phyloP scores from a whole-genome alignment of 441 rosid species.

The Flueggea neowawraea region DNA sequence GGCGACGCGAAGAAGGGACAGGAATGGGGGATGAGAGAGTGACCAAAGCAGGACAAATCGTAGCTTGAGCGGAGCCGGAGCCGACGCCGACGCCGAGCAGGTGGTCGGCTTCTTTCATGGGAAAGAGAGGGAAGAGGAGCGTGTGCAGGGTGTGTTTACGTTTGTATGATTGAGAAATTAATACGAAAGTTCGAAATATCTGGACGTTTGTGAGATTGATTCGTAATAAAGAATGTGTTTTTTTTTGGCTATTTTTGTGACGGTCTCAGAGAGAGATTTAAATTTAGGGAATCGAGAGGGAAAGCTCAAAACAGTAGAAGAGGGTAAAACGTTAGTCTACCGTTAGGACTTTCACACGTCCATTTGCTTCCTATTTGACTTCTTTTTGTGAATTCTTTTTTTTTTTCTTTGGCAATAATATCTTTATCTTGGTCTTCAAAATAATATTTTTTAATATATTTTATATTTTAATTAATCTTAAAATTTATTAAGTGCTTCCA shows the following conservation, averaged over 20 bases:
- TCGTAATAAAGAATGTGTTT: conserved; percentile 18
- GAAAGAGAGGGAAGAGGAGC: conserved; percentile 10
- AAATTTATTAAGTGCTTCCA: too few relatives aligned
- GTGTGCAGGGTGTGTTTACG: conserved; percentile 11
- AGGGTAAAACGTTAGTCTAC: too few relatives aligned
- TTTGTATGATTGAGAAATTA: too few relatives aligned
- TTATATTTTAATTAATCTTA: too few relatives aligned
- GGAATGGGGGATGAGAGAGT: conserved; percentile 45
- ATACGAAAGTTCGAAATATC: background rate
- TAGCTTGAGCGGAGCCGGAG: conserved; percentile 6
- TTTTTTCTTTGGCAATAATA: too few relatives aligned
- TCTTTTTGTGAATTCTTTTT: too few relatives aligned
- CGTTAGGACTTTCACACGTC: too few relatives aligned
- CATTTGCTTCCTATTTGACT: too few relatives aligned
- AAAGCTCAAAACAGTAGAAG: conserved; percentile 7
- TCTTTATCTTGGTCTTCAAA: too few relatives aligned
- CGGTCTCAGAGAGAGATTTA: conserved; percentile 3
- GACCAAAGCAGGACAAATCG: conserved; percentile 26
- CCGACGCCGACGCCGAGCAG: conserved; percentile 20
- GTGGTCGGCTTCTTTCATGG: conserved; percentile 49
- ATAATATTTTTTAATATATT: too few relatives aligned
- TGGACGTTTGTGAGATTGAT: too few relatives aligned
- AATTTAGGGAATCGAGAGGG: conserved; percentile 18
- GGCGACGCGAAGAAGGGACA: conserved; percentile 50
- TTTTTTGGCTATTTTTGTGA: background rate